Evolutionary conservation across 2,329 filamentous ascomycete species (phyloP).

Genomic region (Pyrenophora tritici-repentis): DNA sequence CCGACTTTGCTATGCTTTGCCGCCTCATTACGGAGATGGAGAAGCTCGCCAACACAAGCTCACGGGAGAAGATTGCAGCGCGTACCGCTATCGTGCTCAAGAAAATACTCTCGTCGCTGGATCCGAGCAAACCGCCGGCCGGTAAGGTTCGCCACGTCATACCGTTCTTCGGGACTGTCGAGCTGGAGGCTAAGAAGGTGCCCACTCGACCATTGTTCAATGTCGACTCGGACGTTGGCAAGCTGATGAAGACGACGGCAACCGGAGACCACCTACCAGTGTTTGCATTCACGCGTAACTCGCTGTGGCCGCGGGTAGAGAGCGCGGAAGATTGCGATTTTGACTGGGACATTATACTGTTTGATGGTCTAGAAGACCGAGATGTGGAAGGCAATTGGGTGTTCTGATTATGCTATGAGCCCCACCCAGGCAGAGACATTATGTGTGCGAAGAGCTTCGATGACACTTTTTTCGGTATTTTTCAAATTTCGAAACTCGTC

Average conservation of each 20-base stretch:
- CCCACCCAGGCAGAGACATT: neutral
- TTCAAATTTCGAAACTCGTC: no score
- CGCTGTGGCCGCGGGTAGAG: conserved; percentile 36
- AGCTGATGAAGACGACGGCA: conserved; percentile 30
- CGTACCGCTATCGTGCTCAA: conserved; percentile 42
- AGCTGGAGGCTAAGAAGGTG: conserved; percentile 35
- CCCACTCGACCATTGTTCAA: conserved; percentile 38
- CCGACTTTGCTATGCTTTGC: conserved; percentile 45
- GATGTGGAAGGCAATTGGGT: conserved; percentile 45
- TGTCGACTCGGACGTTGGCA: conserved; percentile 35
- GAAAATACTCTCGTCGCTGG: conserved; percentile 40
- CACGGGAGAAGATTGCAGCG: conserved; percentile 42
- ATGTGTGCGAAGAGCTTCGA: no score
- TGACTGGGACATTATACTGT: conserved; percentile 45
- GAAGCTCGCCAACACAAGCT: conserved; percentile 36
- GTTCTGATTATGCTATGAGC: conserved; percentile 1
- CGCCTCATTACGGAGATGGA: conserved; percentile 45
- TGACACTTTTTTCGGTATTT: neutral
- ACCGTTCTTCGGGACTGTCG: conserved; percentile 44
- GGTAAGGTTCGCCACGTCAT: conserved; percentile 35
- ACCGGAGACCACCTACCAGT: conserved; percentile 36
- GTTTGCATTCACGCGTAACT: conserved; percentile 43
- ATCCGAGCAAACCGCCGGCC: conserved; percentile 29
- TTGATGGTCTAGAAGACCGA: conserved; percentile 42
- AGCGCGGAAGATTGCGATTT: conserved; percentile 18